These are phyloP conservation scores for Mucor piriformis DNA, from an alignment of 371 early-diverging fungal species.

Conservation along the genomic window DNA sequence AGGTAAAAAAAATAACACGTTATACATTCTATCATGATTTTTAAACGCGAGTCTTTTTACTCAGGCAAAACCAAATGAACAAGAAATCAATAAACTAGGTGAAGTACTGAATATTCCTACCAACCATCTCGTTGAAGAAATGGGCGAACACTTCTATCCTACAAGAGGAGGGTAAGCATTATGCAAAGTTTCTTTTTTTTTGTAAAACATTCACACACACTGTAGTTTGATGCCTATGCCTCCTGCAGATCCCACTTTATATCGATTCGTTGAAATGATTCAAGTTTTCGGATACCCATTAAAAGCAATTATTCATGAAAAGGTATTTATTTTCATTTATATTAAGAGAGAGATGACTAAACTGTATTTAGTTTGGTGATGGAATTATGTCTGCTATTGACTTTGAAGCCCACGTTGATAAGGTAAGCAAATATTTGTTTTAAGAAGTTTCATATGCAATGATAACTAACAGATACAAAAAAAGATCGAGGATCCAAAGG, in stretches of 20 bases:
- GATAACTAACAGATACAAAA: slow-evolving; percentile 22
- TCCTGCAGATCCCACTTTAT: slow-evolving; percentile 59
- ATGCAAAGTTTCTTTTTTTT: background rate
- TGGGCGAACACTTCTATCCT: slow-evolving; percentile 58
- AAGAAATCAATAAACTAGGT: slow-evolving; percentile 55
- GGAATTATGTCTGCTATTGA: slow-evolving; percentile 70
- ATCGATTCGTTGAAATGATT: slow-evolving; percentile 59
- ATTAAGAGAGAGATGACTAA: background rate
- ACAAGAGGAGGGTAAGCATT: slow-evolving; percentile 52
- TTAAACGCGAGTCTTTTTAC: background rate
- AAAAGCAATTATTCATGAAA: slow-evolving; percentile 59
- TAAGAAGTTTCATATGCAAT: background rate
- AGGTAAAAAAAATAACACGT: slow-evolving; percentile 27
- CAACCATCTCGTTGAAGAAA: slow-evolving; percentile 56
- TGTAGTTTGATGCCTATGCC: slow-evolving; percentile 46
- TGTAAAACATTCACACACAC: slow-evolving; percentile 1
- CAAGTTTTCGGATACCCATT: slow-evolving; percentile 59
- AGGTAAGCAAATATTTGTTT: slow-evolving; percentile 32
- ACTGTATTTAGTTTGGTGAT: slow-evolving; percentile 48
- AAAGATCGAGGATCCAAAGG: slow-evolving; percentile 50
- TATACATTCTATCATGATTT: background rate
- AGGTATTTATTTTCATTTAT: slow-evolving; percentile 34
- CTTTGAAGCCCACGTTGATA: slow-evolving; percentile 62
- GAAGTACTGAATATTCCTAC: slow-evolving; percentile 57
- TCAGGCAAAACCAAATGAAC: slow-evolving; percentile 55